phyloP scores from a whole-genome alignment of 2,329 filamentous ascomycete genomes.

The Trichoderma arundinaceum region DNA sequence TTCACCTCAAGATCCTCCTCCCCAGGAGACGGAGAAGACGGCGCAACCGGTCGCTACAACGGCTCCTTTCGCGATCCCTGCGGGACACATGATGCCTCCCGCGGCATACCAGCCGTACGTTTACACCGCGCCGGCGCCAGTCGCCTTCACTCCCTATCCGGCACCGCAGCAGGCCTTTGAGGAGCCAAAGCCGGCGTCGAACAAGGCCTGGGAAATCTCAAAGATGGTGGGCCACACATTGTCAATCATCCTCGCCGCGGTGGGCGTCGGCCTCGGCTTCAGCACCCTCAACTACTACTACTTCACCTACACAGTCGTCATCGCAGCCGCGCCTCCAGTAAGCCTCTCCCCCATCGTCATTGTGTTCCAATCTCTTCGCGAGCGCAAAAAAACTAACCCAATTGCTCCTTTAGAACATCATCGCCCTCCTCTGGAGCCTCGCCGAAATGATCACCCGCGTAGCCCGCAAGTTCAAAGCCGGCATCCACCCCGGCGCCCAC shows the following conservation, averaged over 20 bases:
- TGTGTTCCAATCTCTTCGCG: neutral
- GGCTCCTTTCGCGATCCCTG: neutral
- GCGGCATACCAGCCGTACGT: constrained; percentile 6
- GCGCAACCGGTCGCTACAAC: neutral
- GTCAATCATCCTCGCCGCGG: neutral
- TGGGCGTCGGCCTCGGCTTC: constrained; percentile 10
- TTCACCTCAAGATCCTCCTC: neutral
- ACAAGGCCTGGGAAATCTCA: constrained; percentile 9
- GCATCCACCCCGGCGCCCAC: constrained; percentile 53
- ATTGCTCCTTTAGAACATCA: constrained; percentile 41
- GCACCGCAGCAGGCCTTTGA: neutral
- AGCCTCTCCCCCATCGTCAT: neutral
- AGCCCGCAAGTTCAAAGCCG: constrained; percentile 42
- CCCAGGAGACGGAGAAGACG: neutral
- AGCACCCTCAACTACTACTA: neutral
- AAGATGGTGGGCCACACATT: neutral
- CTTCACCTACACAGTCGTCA: constrained; percentile 3
- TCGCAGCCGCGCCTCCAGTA: constrained; percentile 13
- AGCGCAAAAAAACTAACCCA: neutral
- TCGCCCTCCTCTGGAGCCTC: constrained; percentile 47
- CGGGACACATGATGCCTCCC: neutral
- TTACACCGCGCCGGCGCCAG: neutral
- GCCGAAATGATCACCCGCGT: constrained; percentile 48
- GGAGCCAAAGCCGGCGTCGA: neutral
- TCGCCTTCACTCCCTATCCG: neutral